Conservation (phyloP, 2,329 filamentous ascomycete genomes). For the Xylaria sp. region DNA sequence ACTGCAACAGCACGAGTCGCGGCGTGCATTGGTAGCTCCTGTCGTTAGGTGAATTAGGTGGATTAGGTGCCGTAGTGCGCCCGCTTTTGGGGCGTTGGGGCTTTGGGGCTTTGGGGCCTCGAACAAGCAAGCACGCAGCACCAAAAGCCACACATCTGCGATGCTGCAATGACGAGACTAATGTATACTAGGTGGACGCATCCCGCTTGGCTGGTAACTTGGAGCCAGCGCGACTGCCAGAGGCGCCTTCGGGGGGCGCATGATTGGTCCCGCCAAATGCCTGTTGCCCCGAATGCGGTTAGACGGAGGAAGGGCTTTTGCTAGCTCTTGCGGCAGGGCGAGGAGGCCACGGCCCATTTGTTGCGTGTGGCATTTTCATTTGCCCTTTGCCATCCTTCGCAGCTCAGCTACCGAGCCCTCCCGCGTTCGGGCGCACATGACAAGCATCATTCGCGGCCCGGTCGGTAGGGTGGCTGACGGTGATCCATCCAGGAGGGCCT, state of each 20-base stretch:
- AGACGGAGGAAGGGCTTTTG: constrained; percentile 11
- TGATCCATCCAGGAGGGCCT: constrained; percentile 7
- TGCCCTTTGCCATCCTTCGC: constrained; percentile 3
- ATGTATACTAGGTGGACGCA: constrained; percentile 16
- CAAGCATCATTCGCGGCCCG: constrained; percentile 26
- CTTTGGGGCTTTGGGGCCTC: too few relatives aligned
- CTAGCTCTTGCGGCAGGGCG: constrained; percentile 9
- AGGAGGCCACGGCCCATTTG: background rate
- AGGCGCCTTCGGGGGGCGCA: too few relatives aligned
- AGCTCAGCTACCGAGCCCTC: constrained; percentile 20
- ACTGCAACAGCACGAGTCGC: too few relatives aligned
- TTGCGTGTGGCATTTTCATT: constrained; percentile 16
- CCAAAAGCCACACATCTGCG: constrained; percentile 7
- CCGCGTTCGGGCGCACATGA: constrained; percentile 25
- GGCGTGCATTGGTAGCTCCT: too few relatives aligned
- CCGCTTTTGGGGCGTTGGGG: too few relatives aligned
- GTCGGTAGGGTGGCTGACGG: constrained; percentile 17
- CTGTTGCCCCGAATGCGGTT: constrained; percentile 8
- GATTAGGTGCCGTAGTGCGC: too few relatives aligned
- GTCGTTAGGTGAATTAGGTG: too few relatives aligned
- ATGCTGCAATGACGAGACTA: too few relatives aligned
- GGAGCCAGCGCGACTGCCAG: background rate
- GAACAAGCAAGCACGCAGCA: background rate
- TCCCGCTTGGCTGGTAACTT: constrained; percentile 24
- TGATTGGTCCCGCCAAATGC: constrained; percentile 27